Evolutionary conservation across 176 grass and related monocot genomes (phyloP).

Genomic region (maize (Zea mays)): Zm-B73-REFERENCE-NAM-5.0 NC_050100.1:19983501-19984000

Average conservation of each 20-base stretch:
- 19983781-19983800: slow-evolving; percentile 52
- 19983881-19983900: slow-evolving; percentile 48
- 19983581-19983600: slow-evolving; percentile 51
- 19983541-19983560: slow-evolving; percentile 19
- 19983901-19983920: slow-evolving; percentile 56
- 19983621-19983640: slow-evolving; percentile 39
- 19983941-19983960: slow-evolving; percentile 41
- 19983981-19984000: slow-evolving; percentile 48
- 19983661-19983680: slow-evolving; percentile 49
- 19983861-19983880: slow-evolving; percentile 52
- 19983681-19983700: slow-evolving; percentile 51
- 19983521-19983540: slow-evolving; percentile 25
- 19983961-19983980: slow-evolving; percentile 65
- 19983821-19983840: slow-evolving; percentile 41
- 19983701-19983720: slow-evolving; percentile 48
- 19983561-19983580: slow-evolving; percentile 22
- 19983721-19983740: slow-evolving; percentile 56
- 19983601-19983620: slow-evolving; percentile 27
- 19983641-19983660: slow-evolving; percentile 55
- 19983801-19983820: slow-evolving; percentile 36
- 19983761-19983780: slow-evolving; percentile 50
- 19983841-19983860: slow-evolving; percentile 45
- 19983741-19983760: slow-evolving; percentile 43
- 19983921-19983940: slow-evolving; percentile 96
- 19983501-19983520: no score